Conservation (phyloP, 169 alveolate genomes). For the Plasmodium fragile region DNA sequence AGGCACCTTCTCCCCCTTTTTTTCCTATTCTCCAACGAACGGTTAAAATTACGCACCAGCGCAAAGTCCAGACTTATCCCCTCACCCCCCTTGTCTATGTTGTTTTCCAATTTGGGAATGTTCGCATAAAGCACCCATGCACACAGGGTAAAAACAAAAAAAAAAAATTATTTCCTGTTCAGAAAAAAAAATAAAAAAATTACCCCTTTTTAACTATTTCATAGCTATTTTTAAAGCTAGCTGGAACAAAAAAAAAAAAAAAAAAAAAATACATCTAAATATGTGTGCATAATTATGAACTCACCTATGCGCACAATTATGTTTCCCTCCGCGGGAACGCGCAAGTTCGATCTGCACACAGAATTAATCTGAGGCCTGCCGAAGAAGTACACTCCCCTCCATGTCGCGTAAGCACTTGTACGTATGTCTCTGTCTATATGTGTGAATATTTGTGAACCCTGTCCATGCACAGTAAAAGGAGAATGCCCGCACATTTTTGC, state of each 20-base stretch:
- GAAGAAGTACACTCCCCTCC: background rate
- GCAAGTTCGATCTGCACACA: background rate
- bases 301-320: background rate
- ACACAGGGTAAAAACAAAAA: slow-evolving; percentile 16
- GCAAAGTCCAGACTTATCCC: background rate
- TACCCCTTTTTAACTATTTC: slow-evolving; percentile 4
- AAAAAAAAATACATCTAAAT: slow-evolving; percentile 16
- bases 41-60: background rate
- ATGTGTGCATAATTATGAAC: background rate
- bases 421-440: slow-evolving; percentile 9
- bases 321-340: background rate
- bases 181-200: background rate
- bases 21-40: slow-evolving; percentile 2
- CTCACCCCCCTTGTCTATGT: no score
- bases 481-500: background rate
- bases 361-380: background rate
- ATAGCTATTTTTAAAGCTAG: background rate
- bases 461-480: background rate
- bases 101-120: background rate
- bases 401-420: background rate
- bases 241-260: slow-evolving; percentile 37
- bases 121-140: slow-evolving; percentile 38
- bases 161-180: background rate
- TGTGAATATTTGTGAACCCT: background rate
- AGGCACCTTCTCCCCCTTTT: background rate